Evolutionary conservation across 805 yeast species (phyloP).

Genomic region (Komagataella ulmi): DNA sequence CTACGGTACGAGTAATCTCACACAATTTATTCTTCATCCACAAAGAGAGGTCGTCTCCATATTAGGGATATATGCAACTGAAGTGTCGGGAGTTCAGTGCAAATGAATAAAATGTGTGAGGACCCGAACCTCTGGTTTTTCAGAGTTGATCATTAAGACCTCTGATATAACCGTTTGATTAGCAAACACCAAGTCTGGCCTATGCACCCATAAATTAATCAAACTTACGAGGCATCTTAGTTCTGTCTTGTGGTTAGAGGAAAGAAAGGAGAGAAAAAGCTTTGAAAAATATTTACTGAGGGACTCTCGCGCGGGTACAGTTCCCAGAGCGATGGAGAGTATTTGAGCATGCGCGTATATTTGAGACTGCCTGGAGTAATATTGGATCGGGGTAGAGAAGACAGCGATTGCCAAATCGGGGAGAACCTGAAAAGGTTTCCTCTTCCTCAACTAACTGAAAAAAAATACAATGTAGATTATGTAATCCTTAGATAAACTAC

Average conservation of each 20-base stretch:
- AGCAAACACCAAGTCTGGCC: not conserved
- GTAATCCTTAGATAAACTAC: constrained; percentile 8
- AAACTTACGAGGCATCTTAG: constrained; percentile 54
- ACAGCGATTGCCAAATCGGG: not conserved
- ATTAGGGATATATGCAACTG: constrained; percentile 30
- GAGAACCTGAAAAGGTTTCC: not conserved
- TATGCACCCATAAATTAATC: constrained; percentile 1
- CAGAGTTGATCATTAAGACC: not conserved
- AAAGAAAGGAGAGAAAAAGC: not conserved
- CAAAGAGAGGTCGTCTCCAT: not conserved
- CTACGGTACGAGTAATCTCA: not conserved
- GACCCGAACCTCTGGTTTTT: constrained; percentile 55
- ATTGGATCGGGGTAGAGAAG: not conserved
- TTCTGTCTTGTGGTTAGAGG: constrained; percentile 8
- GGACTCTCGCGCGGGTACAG: not conserved
- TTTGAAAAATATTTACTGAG: not conserved
- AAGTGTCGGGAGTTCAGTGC: constrained; percentile 85
- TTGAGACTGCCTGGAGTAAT: not conserved
- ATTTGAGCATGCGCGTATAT: not conserved
- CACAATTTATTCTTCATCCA: not conserved
- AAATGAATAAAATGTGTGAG: constrained; percentile 29
- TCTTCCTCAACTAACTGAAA: not conserved
- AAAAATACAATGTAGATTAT: not conserved
- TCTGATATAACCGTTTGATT: not conserved
- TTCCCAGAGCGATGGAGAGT: not conserved